Evolutionary conservation across 2,329 filamentous ascomycete genomes (phyloP).

Genomic region (Pseudogymnoascus destructans): DNA sequence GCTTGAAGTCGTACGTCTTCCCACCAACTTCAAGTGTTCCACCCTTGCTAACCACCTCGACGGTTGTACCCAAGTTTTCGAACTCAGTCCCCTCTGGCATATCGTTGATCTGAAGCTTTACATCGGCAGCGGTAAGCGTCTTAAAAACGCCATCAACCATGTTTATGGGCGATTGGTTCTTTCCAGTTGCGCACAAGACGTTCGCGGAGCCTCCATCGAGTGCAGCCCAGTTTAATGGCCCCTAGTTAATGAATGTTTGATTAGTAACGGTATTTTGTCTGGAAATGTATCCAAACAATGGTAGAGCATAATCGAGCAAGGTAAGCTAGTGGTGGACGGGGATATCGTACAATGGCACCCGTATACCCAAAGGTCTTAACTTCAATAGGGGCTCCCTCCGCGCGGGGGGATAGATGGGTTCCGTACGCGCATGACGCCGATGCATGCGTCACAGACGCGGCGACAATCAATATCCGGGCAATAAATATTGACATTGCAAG

Average conservation of each 20-base stretch:
- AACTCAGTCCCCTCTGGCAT: slow-evolving; percentile 8
- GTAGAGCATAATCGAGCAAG: neutral
- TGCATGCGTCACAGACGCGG: slow-evolving; percentile 21
- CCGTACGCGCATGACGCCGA: slow-evolving; percentile 31
- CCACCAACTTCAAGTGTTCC: slow-evolving; percentile 8
- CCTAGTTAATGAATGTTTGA: neutral
- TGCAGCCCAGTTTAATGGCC: slow-evolving; percentile 3
- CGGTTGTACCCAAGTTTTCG: slow-evolving; percentile 10
- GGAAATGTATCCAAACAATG: neutral
- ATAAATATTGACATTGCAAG: neutral
- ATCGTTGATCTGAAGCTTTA: neutral
- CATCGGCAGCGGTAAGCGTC: neutral
- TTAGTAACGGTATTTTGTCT: neutral
- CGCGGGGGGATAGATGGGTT: slow-evolving; percentile 27
- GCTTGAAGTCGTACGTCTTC: slow-evolving; percentile 21
- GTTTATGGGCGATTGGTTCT: slow-evolving; percentile 7
- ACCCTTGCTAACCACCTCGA: slow-evolving; percentile 8
- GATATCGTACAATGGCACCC: slow-evolving; percentile 25
- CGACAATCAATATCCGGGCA: neutral
- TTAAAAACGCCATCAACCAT: neutral
- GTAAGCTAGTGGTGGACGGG: neutral
- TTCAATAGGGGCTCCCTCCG: slow-evolving; percentile 24
- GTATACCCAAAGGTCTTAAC: slow-evolving; percentile 30
- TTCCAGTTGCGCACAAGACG: neutral
- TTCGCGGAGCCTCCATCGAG: slow-evolving; percentile 2